Percentiles rank a stretch among this genome's conserved stretches.
Evolutionary conservation across 2,329 filamentous ascomycete genomes (phyloP).

Genomic region (Arthrobotrys sinensis): DNA sequence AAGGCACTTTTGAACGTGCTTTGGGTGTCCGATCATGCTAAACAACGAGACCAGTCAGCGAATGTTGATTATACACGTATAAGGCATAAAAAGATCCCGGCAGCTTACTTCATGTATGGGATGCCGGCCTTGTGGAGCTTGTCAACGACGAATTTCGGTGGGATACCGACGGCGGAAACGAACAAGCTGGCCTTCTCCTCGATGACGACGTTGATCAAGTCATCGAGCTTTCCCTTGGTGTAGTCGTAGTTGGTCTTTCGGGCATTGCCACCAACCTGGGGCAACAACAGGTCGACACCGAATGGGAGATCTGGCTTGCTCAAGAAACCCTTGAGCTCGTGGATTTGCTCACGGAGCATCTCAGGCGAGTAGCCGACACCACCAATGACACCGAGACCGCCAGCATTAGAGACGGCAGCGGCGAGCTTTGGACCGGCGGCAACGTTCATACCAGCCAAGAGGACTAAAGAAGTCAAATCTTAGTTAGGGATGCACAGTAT

Average conservation of each 20-base stretch:
- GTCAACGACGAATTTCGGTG: conserved; percentile 89
- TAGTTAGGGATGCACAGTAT: background rate
- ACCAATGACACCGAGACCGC: conserved; percentile 95
- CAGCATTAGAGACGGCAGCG: conserved; percentile 95
- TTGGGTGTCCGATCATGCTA: conserved; percentile 97
- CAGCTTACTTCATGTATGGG: conserved; percentile 89
- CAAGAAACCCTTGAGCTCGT: conserved; percentile 90
- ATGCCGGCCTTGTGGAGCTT: conserved; percentile 88
- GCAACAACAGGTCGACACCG: conserved; percentile 91
- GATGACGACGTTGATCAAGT: conserved; percentile 92
- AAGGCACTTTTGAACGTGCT: conserved; percentile 97
- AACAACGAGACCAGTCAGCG: conserved; percentile 14
- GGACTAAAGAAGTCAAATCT: conserved; percentile 69
- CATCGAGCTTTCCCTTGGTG: conserved; percentile 97
- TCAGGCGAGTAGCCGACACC: conserved; percentile 96
- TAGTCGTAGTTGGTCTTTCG: conserved; percentile 90
- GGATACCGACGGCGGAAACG: conserved; percentile 95
- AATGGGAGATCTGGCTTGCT: conserved; percentile 94
- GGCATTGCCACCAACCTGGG: conserved; percentile 93
- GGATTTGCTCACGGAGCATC: conserved; percentile 89
- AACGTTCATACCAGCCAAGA: conserved; percentile 99
- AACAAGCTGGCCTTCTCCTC: conserved; percentile 92
- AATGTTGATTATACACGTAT: background rate
- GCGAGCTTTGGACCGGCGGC: conserved; percentile 96
- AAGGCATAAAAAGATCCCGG: background rate